Percentiles rank a stretch among this genome's conserved stretches.
These are phyloP conservation scores for Alternaria consortialis DNA, from an alignment of 2,329 filamentous ascomycete species.

Conservation along the genomic window DNA sequence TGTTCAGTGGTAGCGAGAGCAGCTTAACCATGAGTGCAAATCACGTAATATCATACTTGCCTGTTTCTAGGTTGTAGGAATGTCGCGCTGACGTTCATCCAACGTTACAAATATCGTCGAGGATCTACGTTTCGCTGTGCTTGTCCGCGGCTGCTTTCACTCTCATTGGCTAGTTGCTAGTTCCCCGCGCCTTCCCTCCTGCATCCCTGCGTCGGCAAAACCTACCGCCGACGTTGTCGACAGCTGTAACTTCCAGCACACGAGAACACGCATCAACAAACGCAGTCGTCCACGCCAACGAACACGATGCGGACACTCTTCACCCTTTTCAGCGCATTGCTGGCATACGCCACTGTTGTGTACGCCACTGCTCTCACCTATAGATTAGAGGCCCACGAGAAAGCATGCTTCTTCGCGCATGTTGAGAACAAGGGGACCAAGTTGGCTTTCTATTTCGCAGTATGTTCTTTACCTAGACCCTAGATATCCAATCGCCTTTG, in stretches of 20 bases:
- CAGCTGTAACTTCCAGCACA: slow-evolving; percentile 38
- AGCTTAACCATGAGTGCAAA: neutral
- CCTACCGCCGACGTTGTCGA: slow-evolving; percentile 40
- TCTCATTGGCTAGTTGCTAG: slow-evolving; percentile 27
- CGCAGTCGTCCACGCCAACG: slow-evolving; percentile 19
- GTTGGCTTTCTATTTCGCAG: slow-evolving; percentile 98
- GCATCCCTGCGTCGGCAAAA: slow-evolving; percentile 32
- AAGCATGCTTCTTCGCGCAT: slow-evolving; percentile 90
- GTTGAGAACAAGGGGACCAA: slow-evolving; percentile 83
- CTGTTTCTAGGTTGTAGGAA: neutral
- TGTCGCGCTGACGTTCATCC: neutral
- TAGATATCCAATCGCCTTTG: neutral
- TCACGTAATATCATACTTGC: neutral
- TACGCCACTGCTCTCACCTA: slow-evolving; percentile 94
- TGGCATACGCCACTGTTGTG: slow-evolving; percentile 73
- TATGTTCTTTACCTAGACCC: slow-evolving; percentile 57
- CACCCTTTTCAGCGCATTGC: slow-evolving; percentile 64
- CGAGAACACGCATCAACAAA: slow-evolving; percentile 19
- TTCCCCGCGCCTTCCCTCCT: slow-evolving; percentile 25
- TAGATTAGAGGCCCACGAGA: slow-evolving; percentile 88
- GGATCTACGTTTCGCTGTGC: neutral
- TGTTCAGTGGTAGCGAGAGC: neutral
- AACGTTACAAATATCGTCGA: neutral
- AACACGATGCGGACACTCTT: slow-evolving; percentile 48
- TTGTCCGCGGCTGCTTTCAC: neutral